Evolutionary conservation across 2,329 filamentous ascomycete species (phyloP).

Genomic region (Dactylonectria estremocensis): DNA sequence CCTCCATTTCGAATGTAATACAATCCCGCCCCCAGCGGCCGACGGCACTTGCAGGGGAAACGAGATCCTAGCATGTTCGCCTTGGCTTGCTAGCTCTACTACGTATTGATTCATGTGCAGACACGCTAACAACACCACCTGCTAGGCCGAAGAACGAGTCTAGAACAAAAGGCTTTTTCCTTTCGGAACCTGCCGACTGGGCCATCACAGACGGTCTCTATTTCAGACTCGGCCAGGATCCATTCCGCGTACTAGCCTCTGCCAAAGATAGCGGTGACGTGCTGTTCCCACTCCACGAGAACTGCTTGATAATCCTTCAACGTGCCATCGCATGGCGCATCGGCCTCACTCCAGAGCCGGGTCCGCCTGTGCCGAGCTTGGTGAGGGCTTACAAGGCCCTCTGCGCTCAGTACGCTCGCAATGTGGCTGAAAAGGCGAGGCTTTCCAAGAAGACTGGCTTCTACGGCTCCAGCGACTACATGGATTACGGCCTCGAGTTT

Average conservation of each 20-base stretch:
- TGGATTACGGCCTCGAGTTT: slow-evolving; percentile 19
- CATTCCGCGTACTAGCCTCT: slow-evolving; percentile 8
- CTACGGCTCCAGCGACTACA: slow-evolving; percentile 4
- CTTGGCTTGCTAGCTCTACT: no score
- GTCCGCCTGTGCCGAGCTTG: neutral
- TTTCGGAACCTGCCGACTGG: slow-evolving; percentile 13
- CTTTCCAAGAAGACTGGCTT: neutral
- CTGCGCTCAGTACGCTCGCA: neutral
- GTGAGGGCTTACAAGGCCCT: neutral
- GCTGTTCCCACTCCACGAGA: slow-evolving; percentile 13
- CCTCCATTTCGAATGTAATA: slow-evolving; percentile 1
- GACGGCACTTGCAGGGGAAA: neutral
- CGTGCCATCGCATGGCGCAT: neutral
- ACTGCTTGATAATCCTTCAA: slow-evolving; percentile 10
- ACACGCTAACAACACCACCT: neutral
- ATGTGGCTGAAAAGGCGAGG: slow-evolving; percentile 1
- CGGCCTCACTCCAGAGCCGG: neutral
- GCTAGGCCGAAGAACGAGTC: slow-evolving; percentile 14
- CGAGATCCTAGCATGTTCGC: no score
- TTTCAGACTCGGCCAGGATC: slow-evolving; percentile 2
- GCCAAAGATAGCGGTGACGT: neutral
- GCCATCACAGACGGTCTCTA: slow-evolving; percentile 12
- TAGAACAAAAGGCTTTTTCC: neutral
- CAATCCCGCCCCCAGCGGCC: no score
- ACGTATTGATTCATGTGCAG: no score